Evolutionary conservation across 2,329 filamentous ascomycete species (phyloP).

Genomic region (Penicillium sp.): DNA sequence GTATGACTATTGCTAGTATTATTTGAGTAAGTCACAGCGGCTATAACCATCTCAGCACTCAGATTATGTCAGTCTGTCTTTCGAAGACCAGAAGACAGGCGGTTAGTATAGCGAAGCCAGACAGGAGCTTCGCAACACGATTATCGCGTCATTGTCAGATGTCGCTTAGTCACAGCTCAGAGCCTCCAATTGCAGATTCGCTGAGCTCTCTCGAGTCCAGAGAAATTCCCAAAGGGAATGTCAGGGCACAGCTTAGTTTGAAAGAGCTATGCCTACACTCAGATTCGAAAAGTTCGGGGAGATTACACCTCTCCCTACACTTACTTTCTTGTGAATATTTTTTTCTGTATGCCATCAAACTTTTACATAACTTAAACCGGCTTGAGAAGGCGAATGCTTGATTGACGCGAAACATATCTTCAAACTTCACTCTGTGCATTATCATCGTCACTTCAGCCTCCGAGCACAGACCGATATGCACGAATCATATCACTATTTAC

Average conservation of each 20-base stretch:
- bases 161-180: neutral
- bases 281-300: neutral
- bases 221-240: too few relatives aligned
- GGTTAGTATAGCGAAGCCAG: neutral
- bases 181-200: neutral
- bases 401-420: neutral
- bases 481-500: neutral
- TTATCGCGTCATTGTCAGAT: neutral
- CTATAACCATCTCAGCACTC: neutral
- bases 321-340: conserved; percentile 2
- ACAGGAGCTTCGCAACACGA: neutral
- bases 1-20: conserved; percentile 54
- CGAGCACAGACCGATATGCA: neutral
- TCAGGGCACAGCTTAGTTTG: neutral
- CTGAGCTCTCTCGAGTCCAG: too few relatives aligned
- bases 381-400: neutral
- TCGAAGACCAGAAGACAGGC: neutral
- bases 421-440: neutral
- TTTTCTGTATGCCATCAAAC: neutral
- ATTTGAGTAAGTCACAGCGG: conserved; percentile 34
- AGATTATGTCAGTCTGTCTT: neutral
- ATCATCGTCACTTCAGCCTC: neutral
- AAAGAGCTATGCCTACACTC: neutral
- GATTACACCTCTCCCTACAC: neutral
- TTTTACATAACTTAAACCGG: conserved; percentile 1